Conservation (phyloP, 1,284 basidiomycete genomes). For the Moniliophthora roreri region DNA sequence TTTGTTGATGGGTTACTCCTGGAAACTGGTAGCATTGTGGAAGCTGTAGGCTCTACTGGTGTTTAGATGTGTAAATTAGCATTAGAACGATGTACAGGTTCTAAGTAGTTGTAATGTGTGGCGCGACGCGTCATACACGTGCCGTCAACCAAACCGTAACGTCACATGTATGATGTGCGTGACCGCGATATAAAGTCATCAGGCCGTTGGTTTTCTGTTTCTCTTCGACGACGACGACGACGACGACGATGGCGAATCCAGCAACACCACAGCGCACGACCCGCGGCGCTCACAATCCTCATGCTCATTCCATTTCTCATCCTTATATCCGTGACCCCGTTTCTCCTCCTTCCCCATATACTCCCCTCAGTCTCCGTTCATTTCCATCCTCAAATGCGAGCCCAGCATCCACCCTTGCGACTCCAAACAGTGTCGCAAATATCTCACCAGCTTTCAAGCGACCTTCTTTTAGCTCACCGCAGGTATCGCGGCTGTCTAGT, state of each 20-base stretch:
- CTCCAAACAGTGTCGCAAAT: slow-evolving; percentile 29
- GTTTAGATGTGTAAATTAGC: too few relatives aligned
- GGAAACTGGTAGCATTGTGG: too few relatives aligned
- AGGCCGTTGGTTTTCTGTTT: background rate
- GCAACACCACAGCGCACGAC: slow-evolving; percentile 26
- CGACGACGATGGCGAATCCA: slow-evolving; percentile 19
- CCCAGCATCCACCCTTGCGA: slow-evolving; percentile 36
- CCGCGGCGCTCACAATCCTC: slow-evolving; percentile 25
- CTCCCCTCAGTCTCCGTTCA: slow-evolving; percentile 65
- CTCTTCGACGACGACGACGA: slow-evolving; percentile 1
- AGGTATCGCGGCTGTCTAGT: slow-evolving; percentile 27
- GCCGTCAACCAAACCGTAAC: too few relatives aligned
- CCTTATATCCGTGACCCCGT: slow-evolving; percentile 17
- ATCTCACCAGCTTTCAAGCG: slow-evolving; percentile 37
- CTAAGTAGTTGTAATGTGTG: too few relatives aligned
- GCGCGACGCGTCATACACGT: too few relatives aligned
- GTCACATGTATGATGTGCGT: too few relatives aligned
- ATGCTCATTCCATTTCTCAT: slow-evolving; percentile 18
- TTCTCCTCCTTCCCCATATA: slow-evolving; percentile 46
- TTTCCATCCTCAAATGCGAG: slow-evolving; percentile 47
- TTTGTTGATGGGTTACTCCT: too few relatives aligned
- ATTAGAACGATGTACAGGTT: too few relatives aligned
- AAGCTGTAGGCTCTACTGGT: too few relatives aligned
- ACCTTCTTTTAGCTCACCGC: slow-evolving; percentile 36
- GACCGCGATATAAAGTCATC: too few relatives aligned